Base-by-base conservation (phyloP, 1,284 basidiomycete genomes). In the Marasmius fiardii region DNA sequence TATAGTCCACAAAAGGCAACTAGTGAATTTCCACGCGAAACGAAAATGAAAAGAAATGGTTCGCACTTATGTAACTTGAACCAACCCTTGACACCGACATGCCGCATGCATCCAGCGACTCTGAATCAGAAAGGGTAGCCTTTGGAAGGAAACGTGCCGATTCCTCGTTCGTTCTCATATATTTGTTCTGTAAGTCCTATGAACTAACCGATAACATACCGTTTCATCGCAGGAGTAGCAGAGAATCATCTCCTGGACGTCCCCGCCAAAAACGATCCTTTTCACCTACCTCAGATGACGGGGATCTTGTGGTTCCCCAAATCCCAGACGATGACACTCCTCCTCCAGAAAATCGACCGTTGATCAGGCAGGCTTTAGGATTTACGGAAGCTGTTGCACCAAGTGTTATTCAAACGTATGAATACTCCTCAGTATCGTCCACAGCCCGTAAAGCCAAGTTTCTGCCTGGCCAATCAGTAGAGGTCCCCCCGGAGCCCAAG, bases 321-420 rank as follows among this genome's bases (percentile, higher is more conserved):
- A 63, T 69, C 31, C 69, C 67, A 28, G 68, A 75, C 54, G 68
- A 72, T 53, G 75, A 79, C 57, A 73, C 78, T n/a, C 75, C 80
- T 54, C 76, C 78, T 26, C 77, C 75, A 41, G 63, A 72, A 56
- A 70, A 71, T 24, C 68, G 70, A 21, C 82, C 83, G 28, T 63
- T 85, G 26, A 74, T 85, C 60, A 76, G 82, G 44, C 76, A 82
- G 63, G 71, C 79, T n/a, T 67, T 83, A 35, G 82, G 69, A n/a
- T 81, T 82, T 63, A 58, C 70, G 3, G 26, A 8, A 21, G 71
- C 68, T 61, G 56, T 60, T 52, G 59, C 59, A 41, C 44, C 65
- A 43, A 45, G 54, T 64, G 57, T 60, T 54, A 61, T 69, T 64
- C 72, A 61, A 52, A 82, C 79, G 34, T 84, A 83, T 59, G 71